phyloP scores from a whole-genome alignment of 345 rosid species.

The Arabidopsis suecica region DNA sequence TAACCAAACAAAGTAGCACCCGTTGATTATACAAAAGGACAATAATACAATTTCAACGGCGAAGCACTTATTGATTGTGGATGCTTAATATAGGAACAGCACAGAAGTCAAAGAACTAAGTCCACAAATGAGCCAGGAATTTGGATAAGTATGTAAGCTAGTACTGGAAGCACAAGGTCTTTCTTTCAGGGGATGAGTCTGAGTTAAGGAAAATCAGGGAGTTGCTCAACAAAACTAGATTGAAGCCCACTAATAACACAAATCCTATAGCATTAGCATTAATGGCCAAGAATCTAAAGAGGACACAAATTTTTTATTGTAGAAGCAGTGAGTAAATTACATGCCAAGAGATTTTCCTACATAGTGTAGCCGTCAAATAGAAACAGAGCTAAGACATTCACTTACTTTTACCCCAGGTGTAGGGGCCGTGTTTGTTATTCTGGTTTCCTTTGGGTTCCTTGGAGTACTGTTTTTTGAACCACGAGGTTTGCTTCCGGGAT shows the following conservation, averaged over 20 bases:
- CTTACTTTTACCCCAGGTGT: conserved; percentile 63
- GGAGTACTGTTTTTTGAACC: conserved; percentile 62
- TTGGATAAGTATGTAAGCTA: background rate
- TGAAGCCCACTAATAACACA: conserved; percentile 2
- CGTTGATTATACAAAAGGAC: background rate
- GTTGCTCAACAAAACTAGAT: background rate
- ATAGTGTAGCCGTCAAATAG: background rate
- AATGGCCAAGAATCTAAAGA: background rate
- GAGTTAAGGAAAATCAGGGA: background rate
- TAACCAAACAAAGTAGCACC: conserved; percentile 10
- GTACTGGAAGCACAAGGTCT: background rate
- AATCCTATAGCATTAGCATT: conserved; percentile 2
- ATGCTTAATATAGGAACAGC: background rate
- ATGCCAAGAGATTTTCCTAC: background rate
- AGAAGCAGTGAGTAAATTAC: conserved; percentile 16
- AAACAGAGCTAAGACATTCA: conserved; percentile 6
- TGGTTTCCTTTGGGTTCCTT: conserved; percentile 52
- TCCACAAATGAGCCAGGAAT: background rate
- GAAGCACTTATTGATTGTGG: background rate
- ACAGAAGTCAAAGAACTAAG: conserved; percentile 1
- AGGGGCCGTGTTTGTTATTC: conserved; percentile 50
- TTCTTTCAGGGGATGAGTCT: conserved; percentile 6
- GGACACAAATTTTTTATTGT: background rate
- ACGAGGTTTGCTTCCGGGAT: conserved; percentile 56
- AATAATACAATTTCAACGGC: background rate